Evolutionary conservation across 495 filamentous ascomycete genomes (phyloP), one percentile per base, ranked within the genome.

Genomic region (Talaromyces adpressus): DNA sequence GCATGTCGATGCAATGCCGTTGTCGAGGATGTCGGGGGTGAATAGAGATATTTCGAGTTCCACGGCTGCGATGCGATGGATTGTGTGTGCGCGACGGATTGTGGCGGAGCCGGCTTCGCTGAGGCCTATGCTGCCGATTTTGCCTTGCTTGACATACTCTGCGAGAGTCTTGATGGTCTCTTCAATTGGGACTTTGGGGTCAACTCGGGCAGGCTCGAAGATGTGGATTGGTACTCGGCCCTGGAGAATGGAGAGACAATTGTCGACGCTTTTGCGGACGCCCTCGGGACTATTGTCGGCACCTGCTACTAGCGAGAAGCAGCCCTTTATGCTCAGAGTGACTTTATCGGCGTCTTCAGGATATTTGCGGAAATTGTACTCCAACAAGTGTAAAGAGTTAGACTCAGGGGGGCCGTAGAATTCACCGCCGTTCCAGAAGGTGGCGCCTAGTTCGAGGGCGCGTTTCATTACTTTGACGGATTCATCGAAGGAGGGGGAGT

Each of bases 211-310:
- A 59, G 71, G 82, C 71, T 89, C 84, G 63, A 89, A 92, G 36
- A 91, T 79, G 70, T 91, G 87, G 52, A 92, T 72, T 62, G 78
- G 84, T 75, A 90, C 89, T 62, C 84, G 85, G 7, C 84, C 86
- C 39, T 84, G 20, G 18, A 62, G 34, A 5, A 54, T 20, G 16
- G 25, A 56, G 18, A 74, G 62, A 57, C 75, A 79, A 67, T 81
- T 78, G 60, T 91, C 87, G 57, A 92, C 72, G 51, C 78, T 81
- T 22, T 76, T 73, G 7, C 81, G 77, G 2, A 86, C 72, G 59
- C 76, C 74, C 63, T 83, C 79, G 32, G 80, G 76, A 32, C 77
- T 81, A 41, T 83, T 79, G 57, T 87, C 81, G 27, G 79, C 69
- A 2, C n/a, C 45, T 18, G 25, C 7, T 16, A 4, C 61, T 2